Base-by-base conservation (phyloP, 2,329 filamentous ascomycete species). In the Claviceps citrina region DNA sequence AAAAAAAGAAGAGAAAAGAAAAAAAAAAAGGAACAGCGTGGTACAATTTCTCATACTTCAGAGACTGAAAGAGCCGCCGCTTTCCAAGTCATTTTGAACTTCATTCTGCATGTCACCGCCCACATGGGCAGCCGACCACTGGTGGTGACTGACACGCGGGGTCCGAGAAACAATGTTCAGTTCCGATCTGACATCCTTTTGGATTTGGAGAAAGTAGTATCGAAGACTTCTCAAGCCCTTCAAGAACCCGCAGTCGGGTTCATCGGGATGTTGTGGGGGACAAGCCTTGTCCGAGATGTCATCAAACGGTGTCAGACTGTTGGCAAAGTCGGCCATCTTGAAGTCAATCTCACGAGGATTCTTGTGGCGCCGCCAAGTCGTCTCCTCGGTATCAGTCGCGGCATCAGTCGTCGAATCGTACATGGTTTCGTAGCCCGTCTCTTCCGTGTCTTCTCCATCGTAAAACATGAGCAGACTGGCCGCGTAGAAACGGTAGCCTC, bases 321-420 rank as follows among this genome's bases (percentile, higher is more conserved):
- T 98, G 47, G 91, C 91, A 64, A 98, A 98, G 60, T 98, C 91
- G 42, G 94, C 89, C 58, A 98, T 93, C 61, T 95, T 95, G 63
- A 98, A 78, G 58, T 94, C 84, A 54, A 93, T 87, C 48, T 78
- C 71, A 35, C 67, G 65, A 44, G 65, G 66, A 45, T 66, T 73
- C 53, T 55, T 70, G 52, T 60, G 65, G 49, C 46, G 65, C 55
- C 47, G 64, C 53, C 57, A 70, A 38, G 56, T 52, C n/a, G 54
- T 52, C 39, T 76, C 72, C 49, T 77, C 73, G 2, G 68, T 68
- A 47, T 76, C 73, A 0, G 73, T 76, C 3, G 67, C 66, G 24
- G 66, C 65, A 48, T 77, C 73, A 0, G 73, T 76, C 2, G 70
- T 70, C 2, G 71, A 76, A 42, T 76, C 71, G 13, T 71, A 63